phyloP scores from a whole-genome alignment of 345 rosid genomes.

The Brassica incana region DNA sequence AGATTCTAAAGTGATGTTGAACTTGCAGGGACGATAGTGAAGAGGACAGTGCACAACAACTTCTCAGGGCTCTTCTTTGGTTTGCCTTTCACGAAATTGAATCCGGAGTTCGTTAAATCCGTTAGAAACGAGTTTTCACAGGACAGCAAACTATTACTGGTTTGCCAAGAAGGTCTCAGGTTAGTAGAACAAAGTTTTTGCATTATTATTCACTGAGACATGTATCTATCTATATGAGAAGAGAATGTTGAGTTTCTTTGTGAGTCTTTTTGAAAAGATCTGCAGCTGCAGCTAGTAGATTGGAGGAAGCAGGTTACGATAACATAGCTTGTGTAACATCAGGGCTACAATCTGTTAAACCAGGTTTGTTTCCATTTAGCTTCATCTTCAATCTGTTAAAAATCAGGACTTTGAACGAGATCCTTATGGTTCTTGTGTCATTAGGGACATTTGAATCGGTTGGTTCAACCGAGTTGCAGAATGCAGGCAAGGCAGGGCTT shows the following conservation, averaged over 20 bases:
- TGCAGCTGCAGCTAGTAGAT: constrained; percentile 71
- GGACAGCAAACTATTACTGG: constrained; percentile 72
- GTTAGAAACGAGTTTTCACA: constrained; percentile 63
- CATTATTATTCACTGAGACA: constrained; percentile 6
- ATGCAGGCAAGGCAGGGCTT: constrained; percentile 94
- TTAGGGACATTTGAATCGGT: constrained; percentile 78
- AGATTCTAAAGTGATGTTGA: neutral
- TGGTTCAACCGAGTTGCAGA: constrained; percentile 66
- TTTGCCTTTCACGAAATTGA: constrained; percentile 74
- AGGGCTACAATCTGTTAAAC: constrained; percentile 81
- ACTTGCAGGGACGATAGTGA: constrained; percentile 66
- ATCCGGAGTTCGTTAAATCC: constrained; percentile 68
- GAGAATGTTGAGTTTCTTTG: neutral
- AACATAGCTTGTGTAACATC: constrained; percentile 81
- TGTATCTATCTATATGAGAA: neutral
- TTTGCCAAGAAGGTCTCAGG: constrained; percentile 98
- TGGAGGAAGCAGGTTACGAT: constrained; percentile 74
- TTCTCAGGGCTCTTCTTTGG: constrained; percentile 91
- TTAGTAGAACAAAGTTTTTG: constrained; percentile 34
- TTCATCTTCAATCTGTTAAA: constrained; percentile 4
- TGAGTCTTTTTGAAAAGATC: constrained; percentile 54
- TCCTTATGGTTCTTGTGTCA: neutral
- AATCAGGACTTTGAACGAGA: neutral
- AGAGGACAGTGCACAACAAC: constrained; percentile 88
- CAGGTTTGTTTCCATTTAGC: constrained; percentile 49